These are phyloP conservation scores for Ceratocystis harringtonii DNA, from an alignment of 2,329 filamentous ascomycete genomes.

Conservation along the genomic window DNA sequence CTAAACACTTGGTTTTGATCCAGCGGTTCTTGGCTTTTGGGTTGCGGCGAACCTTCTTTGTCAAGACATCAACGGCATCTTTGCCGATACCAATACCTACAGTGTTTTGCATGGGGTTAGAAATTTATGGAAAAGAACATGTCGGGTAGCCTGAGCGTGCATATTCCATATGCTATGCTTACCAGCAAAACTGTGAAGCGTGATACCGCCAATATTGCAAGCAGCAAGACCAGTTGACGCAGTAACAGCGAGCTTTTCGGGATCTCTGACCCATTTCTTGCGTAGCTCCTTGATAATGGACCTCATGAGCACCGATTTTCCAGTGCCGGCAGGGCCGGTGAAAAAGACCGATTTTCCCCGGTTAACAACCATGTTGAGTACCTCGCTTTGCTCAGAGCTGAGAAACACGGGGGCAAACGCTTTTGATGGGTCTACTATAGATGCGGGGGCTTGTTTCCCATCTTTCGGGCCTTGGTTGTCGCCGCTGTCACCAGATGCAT, in stretches of 20 bases:
- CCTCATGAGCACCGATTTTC: conserved; percentile 90
- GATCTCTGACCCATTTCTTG: conserved; percentile 58
- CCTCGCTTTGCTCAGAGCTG: conserved; percentile 72
- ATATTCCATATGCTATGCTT: conserved; percentile 12
- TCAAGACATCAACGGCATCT: conserved; percentile 61
- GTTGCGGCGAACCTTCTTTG: conserved; percentile 84
- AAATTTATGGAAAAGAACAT: background rate
- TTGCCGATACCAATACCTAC: conserved; percentile 73
- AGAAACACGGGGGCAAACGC: conserved; percentile 48
- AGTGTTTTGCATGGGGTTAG: conserved; percentile 12
- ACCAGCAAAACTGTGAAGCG: conserved; percentile 87
- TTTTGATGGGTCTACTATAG: conserved; percentile 21
- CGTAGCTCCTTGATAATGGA: conserved; percentile 74
- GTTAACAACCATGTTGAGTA: conserved; percentile 69
- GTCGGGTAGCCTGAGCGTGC: background rate
- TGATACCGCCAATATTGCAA: conserved; percentile 92
- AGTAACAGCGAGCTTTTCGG: conserved; percentile 79
- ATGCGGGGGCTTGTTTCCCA: background rate
- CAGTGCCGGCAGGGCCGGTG: conserved; percentile 88
- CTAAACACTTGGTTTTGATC: conserved; percentile 71
- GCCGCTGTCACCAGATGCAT: background rate
- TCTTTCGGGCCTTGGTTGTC: background rate
- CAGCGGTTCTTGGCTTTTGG: conserved; percentile 77
- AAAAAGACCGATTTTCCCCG: conserved; percentile 86
- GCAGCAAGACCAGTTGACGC: conserved; percentile 92